Conservation (phyloP, 345 rosid species). For the Erucastrum elatum region DNA sequence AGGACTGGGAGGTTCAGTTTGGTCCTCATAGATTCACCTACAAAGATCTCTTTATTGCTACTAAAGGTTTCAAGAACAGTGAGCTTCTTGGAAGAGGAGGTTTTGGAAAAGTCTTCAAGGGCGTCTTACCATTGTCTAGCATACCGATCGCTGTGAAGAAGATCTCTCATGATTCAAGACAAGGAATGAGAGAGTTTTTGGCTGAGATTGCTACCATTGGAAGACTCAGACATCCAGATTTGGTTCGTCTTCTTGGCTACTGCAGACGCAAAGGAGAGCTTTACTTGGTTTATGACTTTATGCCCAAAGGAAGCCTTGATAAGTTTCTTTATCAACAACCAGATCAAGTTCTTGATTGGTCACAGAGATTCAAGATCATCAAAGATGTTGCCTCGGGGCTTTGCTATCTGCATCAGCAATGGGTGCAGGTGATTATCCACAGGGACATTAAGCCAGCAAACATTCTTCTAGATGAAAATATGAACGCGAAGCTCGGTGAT, state of each 20-base stretch:
- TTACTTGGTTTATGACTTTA: slow-evolving; percentile 62
- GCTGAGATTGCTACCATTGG: slow-evolving; percentile 78
- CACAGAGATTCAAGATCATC: slow-evolving; percentile 58
- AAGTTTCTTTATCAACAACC: slow-evolving; percentile 39
- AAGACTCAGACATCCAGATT: slow-evolving; percentile 59
- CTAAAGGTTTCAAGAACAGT: slow-evolving; percentile 59
- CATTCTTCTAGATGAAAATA: slow-evolving; percentile 63
- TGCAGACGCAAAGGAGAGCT: slow-evolving; percentile 63
- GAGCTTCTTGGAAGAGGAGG: slow-evolving; percentile 76
- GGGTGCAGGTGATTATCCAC: slow-evolving; percentile 75
- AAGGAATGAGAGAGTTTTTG: slow-evolving; percentile 77
- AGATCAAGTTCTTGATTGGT: slow-evolving; percentile 53
- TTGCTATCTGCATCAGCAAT: slow-evolving; percentile 35
- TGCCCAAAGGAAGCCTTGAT: slow-evolving; percentile 74
- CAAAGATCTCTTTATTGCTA: slow-evolving; percentile 58
- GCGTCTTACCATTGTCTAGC: slow-evolving; percentile 43
- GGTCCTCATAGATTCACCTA: slow-evolving; percentile 74
- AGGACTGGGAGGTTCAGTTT: slow-evolving; percentile 69
- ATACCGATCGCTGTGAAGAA: slow-evolving; percentile 65
- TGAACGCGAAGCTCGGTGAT: slow-evolving; percentile 71
- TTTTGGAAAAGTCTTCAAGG: slow-evolving; percentile 68
- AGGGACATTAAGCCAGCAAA: slow-evolving; percentile 80
- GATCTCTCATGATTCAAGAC: slow-evolving; percentile 53
- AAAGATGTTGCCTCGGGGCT: slow-evolving; percentile 72
- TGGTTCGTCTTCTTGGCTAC: slow-evolving; percentile 80